phyloP scores from a whole-genome alignment of 2,329 filamentous ascomycete species.

The Amesomyces nigricolor region DNA sequence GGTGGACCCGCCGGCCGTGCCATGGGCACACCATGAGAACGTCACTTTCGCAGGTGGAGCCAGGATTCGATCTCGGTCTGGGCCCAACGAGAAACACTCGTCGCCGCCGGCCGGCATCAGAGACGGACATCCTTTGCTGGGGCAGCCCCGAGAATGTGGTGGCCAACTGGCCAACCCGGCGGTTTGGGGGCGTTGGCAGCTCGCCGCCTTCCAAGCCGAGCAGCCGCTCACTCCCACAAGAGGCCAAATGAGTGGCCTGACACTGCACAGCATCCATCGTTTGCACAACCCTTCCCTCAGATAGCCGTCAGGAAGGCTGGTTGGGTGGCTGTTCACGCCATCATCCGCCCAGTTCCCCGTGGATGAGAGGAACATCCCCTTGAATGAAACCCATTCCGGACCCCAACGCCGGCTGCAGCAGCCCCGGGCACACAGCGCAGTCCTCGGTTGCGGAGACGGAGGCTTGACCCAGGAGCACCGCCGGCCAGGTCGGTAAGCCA shows the following conservation, averaged over 20 bases:
- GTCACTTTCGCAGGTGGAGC: constrained; percentile 13
- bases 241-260: no score
- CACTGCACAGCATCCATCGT: no score
- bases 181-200: no score
- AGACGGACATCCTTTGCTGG: no score
- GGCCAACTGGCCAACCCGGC: not conserved
- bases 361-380: not conserved
- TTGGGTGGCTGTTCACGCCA: no score
- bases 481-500: not conserved
- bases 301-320: no score
- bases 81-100: not conserved
- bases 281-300: no score
- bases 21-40: constrained; percentile 2
- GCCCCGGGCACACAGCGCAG: not conserved
- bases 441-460: not conserved
- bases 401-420: not conserved
- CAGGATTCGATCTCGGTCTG: not conserved
- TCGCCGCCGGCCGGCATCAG: not conserved
- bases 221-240: no score
- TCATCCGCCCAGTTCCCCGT: not conserved
- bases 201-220: no score
- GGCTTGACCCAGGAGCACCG: not conserved
- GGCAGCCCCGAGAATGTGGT: not conserved
- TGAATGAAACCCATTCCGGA: not conserved
- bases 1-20: constrained; percentile 13